Percentiles rank a stretch among this genome's conserved stretches.
phyloP scores from a whole-genome alignment of 306 rosid genomes.

The Casuarina equisetifolia region DNA sequence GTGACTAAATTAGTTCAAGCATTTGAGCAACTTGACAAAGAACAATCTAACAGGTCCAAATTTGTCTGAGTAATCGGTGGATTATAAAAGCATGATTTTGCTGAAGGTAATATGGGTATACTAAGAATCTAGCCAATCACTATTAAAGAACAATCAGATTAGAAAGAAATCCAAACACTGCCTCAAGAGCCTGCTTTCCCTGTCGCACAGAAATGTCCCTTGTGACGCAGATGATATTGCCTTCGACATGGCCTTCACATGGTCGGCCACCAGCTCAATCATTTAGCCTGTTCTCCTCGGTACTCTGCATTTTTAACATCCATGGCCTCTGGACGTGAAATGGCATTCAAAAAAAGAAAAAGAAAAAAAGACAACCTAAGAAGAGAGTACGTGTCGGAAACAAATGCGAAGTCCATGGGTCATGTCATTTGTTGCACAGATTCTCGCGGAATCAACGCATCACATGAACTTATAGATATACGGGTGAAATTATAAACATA shows the following conservation, averaged over 20 bases:
- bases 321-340: too few relatives aligned
- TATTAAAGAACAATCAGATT: too few relatives aligned
- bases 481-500: too few relatives aligned
- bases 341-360: too few relatives aligned
- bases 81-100: not conserved
- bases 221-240: not conserved
- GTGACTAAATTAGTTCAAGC: too few relatives aligned
- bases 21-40: not conserved
- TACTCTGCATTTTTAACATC: too few relatives aligned
- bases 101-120: not conserved
- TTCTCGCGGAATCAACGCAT: too few relatives aligned
- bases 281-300: not conserved
- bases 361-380: too few relatives aligned
- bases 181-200: not conserved
- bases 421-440: too few relatives aligned
- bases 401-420: too few relatives aligned
- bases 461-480: too few relatives aligned
- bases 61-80: not conserved
- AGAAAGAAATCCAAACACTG: not conserved
- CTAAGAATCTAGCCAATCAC: not conserved
- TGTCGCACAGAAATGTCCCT: not conserved
- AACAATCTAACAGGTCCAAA: not conserved
- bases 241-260: not conserved
- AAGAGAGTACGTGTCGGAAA: too few relatives aligned
- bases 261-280: not conserved